A percentile compares a stretch with the other conserved stretches of the same genome.
phyloP scores from a whole-genome alignment of 1,284 basidiomycete genomes.

The Ustilago xerochloae region DNA sequence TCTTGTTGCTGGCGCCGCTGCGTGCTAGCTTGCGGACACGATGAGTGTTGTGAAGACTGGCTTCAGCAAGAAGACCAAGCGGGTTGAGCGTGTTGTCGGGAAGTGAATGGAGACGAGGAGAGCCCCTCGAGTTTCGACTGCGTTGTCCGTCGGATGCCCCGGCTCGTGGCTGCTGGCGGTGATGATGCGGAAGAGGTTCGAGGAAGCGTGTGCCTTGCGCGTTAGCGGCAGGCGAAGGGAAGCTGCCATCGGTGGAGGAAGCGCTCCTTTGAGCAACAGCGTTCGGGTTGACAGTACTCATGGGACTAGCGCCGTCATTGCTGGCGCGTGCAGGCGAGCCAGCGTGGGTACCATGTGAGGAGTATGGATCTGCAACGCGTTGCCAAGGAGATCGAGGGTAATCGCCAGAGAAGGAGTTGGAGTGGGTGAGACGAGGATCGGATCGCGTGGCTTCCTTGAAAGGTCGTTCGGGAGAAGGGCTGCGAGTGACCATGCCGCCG shows the following conservation, averaged over 20 bases:
- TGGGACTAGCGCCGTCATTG: slow-evolving; percentile 35
- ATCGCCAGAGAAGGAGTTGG: slow-evolving; percentile 20
- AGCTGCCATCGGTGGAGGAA: slow-evolving; percentile 37
- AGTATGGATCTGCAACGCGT: slow-evolving; percentile 23
- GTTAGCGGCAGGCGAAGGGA: slow-evolving; percentile 32
- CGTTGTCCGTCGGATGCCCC: slow-evolving; percentile 22
- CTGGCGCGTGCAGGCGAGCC: slow-evolving; percentile 29
- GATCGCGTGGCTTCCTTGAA: slow-evolving; percentile 11
- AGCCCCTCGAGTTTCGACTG: slow-evolving; percentile 35
- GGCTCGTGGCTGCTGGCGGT: slow-evolving; percentile 30
- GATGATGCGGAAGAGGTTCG: slow-evolving; percentile 46
- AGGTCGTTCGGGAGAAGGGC: slow-evolving; percentile 33
- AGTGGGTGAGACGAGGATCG: slow-evolving; percentile 38
- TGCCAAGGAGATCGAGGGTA: slow-evolving; percentile 40
- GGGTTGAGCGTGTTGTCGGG: slow-evolving; percentile 68
- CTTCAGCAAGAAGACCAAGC: slow-evolving; percentile 67
- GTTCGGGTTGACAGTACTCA: slow-evolving; percentile 48
- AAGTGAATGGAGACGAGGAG: slow-evolving; percentile 68
- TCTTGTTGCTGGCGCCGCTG: slow-evolving; percentile 30
- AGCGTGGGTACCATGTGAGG: slow-evolving; percentile 13
- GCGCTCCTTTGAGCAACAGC: slow-evolving; percentile 42
- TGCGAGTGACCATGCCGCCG: slow-evolving; percentile 53
- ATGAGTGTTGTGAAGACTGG: slow-evolving; percentile 64
- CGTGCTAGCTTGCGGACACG: slow-evolving; percentile 33
- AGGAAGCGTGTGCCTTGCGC: slow-evolving; percentile 43